phyloP scores from a whole-genome alignment of 345 rosid species.

The Aegle marmelos region DNA sequence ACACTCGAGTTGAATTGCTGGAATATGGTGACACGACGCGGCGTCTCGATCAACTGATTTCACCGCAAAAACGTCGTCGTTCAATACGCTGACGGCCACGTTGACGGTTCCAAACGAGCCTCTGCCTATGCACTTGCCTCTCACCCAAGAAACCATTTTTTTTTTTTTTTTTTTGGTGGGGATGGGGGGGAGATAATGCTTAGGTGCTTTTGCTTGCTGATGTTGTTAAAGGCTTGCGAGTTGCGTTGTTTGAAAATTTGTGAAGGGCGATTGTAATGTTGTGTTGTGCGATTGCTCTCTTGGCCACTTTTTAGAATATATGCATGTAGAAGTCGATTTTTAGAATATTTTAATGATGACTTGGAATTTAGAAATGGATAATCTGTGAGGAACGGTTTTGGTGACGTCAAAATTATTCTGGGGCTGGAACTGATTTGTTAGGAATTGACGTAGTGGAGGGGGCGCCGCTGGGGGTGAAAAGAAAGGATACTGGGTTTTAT shows the following conservation, averaged over 20 bases:
- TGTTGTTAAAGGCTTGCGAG: not conserved
- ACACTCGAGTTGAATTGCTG: conserved; percentile 31
- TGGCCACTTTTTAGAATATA: not conserved
- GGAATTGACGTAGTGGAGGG: not conserved
- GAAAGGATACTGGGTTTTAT: conserved; percentile 24
- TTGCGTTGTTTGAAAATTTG: conserved; percentile 6
- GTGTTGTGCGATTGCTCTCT: not conserved
- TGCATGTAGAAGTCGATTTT: too few species aligned
- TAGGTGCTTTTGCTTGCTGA: not conserved
- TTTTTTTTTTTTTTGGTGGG: too few species aligned
- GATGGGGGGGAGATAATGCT: too few species aligned
- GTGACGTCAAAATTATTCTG: conserved; percentile 15
- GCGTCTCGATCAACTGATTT: conserved; percentile 50
- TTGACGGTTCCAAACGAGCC: conserved; percentile 65
- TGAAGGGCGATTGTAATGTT: not conserved
- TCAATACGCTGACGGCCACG: conserved; percentile 29
- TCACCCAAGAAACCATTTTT: conserved; percentile 40
- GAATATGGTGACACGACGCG: conserved; percentile 13
- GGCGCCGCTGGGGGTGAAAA: not conserved
- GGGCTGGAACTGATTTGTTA: conserved; percentile 7
- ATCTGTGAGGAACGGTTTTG: conserved; percentile 17
- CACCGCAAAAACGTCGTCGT: conserved; percentile 55
- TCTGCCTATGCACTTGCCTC: conserved; percentile 50
- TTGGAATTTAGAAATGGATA: conserved; percentile 21
- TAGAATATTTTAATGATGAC: conserved; percentile 2